A percentile compares a stretch with the other conserved stretches of the same genome.
Evolutionary conservation across 495 filamentous ascomycete species (phyloP).

Genomic region (Aspergillus bridgeri): DNA sequence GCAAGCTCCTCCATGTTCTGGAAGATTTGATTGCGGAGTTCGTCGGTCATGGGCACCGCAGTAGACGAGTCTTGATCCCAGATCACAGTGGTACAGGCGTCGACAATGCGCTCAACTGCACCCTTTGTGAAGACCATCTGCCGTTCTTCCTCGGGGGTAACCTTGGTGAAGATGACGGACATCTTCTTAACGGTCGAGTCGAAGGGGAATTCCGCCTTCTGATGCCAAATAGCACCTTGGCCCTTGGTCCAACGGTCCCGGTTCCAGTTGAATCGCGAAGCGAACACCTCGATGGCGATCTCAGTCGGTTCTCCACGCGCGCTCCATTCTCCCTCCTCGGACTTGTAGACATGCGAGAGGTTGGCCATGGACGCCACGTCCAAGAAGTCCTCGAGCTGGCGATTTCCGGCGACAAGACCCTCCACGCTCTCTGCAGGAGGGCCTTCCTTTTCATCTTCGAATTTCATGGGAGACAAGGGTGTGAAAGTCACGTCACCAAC

Average conservation of each 20-base stretch:
- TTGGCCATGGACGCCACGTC: conserved; percentile 56
- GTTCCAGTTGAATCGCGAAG: conserved; percentile 53
- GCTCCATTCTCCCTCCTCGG: conserved; percentile 44
- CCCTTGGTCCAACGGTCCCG: conserved; percentile 41
- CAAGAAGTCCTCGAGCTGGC: conserved; percentile 42
- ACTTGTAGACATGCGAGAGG: conserved; percentile 48
- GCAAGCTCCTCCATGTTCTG: conserved; percentile 63
- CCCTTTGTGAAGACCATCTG: conserved; percentile 68
- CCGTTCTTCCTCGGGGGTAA: conserved; percentile 35
- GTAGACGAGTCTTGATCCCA: conserved; percentile 31
- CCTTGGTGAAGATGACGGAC: conserved; percentile 56
- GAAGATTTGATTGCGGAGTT: conserved; percentile 47
- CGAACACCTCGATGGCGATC: conserved; percentile 60
- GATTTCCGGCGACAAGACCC: conserved; percentile 17
- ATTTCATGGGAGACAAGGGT: conserved; percentile 26
- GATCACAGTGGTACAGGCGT: conserved; percentile 57
- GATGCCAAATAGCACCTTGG: conserved; percentile 39
- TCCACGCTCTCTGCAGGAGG: conserved; percentile 16
- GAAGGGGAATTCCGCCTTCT: conserved; percentile 56
- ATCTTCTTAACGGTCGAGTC: conserved; percentile 60
- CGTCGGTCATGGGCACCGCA: conserved; percentile 39
- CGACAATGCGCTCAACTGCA: conserved; percentile 75
- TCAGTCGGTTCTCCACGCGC: conserved; percentile 59
- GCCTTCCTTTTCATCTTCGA: conserved; percentile 20
- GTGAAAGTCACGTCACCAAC: conserved; percentile 40